Conservation (phyloP, 2,329 filamentous ascomycete species). For the Colletotrichum coccodes region DNA sequence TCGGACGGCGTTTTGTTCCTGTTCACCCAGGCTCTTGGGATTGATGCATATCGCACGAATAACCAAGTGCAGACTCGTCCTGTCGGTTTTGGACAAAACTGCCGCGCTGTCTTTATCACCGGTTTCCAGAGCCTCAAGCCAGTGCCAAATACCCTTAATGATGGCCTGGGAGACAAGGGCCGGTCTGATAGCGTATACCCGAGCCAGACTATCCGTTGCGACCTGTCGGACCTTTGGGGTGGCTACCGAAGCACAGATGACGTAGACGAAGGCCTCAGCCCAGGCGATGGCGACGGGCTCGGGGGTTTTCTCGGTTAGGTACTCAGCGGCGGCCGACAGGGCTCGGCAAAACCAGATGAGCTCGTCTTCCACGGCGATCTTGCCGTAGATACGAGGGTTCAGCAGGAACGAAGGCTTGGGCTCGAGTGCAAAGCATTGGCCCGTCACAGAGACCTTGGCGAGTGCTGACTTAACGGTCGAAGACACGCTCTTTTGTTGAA, state of each 20-base stretch:
- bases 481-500: constrained; percentile 65
- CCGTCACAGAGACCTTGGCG: constrained; percentile 68
- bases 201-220: constrained; percentile 69
- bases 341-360: constrained; percentile 80
- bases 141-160: constrained; percentile 81
- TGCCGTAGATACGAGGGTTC: constrained; percentile 86
- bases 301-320: constrained; percentile 59
- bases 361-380: constrained; percentile 79
- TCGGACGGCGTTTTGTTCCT: constrained; percentile 50
- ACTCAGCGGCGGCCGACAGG: constrained; percentile 68
- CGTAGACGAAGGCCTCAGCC: constrained; percentile 87
- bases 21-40: constrained; percentile 59
- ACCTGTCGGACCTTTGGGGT: constrained; percentile 72
- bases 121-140: constrained; percentile 73
- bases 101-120: constrained; percentile 84
- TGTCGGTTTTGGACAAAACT: constrained; percentile 71
- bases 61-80: constrained; percentile 69
- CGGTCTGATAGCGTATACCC: constrained; percentile 71
- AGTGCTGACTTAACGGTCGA: constrained; percentile 55
- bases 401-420: constrained; percentile 90
- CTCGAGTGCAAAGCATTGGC: constrained; percentile 74
- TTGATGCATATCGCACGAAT: constrained; percentile 72
- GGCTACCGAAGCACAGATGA: constrained; percentile 72
- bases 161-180: constrained; percentile 70
- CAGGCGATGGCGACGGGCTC: constrained; percentile 73